Evolutionary conservation across 2,329 filamentous ascomycete genomes (phyloP), one percentile per base, ranked within the genome.

Genomic region (Amauroascus niger): DNA sequence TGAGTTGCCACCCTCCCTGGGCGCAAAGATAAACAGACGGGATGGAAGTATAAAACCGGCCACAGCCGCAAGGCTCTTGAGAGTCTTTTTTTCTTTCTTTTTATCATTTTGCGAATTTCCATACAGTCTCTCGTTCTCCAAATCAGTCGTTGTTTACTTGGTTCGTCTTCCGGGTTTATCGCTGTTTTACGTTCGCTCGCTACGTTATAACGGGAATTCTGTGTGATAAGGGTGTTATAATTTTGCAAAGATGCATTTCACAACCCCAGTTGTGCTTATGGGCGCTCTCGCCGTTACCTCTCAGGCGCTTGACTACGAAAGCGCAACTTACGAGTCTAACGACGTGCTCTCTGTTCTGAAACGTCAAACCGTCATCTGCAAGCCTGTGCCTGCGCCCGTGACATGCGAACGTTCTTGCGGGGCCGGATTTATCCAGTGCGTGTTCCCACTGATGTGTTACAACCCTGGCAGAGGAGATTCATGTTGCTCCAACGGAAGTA

Each of bases 401-500:
- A 53, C 54, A 26, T 56, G 54, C 46, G 49, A 52, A 33, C 35
- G 44, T 11, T 56, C 49, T 30, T 56, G 49, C 43, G 54, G 54
- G 1, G 6, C 44, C 20, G 54, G 39, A 7, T 56, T 40, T 33
- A 37, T 35, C 16, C 37, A 40, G 28, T 56, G 54, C 24, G 49
- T 48, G 26, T 18, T 14, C 20, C 33, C 40, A 6, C 6, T 6
- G 48, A 46, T 46, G 28, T 56, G 54, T 26, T 56, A 48, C 24
- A 53, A 56, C 32, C 54, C 54, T 18, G 35, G 26, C n/a, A 20
- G 13, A 7, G 54, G 54, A 28, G 43, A 56, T 18, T 16, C 37
- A 9, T 56, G 54, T 49, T 56, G 54, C 54, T 30, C 50, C 32
- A 50, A 56, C 30, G 54, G 54, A 48, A 53, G 54, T 56, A 41